These are phyloP conservation scores for Ceratonia siliqua DNA, from an alignment of 306 rosid genomes.

Conservation along the genomic window DNA sequence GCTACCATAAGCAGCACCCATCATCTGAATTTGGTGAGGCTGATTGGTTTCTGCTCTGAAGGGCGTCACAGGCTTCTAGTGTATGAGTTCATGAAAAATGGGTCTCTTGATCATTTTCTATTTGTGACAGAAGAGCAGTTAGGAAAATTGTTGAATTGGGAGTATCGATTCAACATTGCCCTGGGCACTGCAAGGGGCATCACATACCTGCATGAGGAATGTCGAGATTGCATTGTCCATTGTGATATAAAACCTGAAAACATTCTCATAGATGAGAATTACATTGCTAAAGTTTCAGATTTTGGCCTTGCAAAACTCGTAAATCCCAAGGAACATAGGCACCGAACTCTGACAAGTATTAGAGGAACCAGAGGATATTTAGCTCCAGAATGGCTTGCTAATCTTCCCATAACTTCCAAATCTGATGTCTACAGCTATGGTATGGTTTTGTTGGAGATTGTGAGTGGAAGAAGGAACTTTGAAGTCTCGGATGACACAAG, in stretches of 20 bases:
- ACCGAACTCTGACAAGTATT: slow-evolving; percentile 64
- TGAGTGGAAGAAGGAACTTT: slow-evolving; percentile 82
- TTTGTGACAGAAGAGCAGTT: slow-evolving; percentile 49
- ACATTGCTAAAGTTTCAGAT: slow-evolving; percentile 74
- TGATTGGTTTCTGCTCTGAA: slow-evolving; percentile 85
- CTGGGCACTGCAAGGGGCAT: slow-evolving; percentile 82
- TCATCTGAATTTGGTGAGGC: slow-evolving; percentile 78
- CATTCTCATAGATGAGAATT: slow-evolving; percentile 75
- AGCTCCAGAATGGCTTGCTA: slow-evolving; percentile 89
- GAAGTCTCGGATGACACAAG: slow-evolving; percentile 64
- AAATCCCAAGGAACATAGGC: slow-evolving; percentile 61
- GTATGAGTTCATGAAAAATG: slow-evolving; percentile 83
- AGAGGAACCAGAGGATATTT: slow-evolving; percentile 86
- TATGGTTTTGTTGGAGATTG: slow-evolving; percentile 84
- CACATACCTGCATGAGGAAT: slow-evolving; percentile 87
- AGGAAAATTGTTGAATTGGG: slow-evolving; percentile 69
- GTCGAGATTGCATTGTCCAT: slow-evolving; percentile 84
- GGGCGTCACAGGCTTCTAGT: slow-evolving; percentile 78
- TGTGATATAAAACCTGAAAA: slow-evolving; percentile 89
- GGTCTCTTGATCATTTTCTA: slow-evolving; percentile 70
- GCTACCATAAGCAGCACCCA: slow-evolving; percentile 81
- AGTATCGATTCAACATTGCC: slow-evolving; percentile 60
- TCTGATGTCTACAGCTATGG: slow-evolving; percentile 86
- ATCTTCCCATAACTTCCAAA: slow-evolving; percentile 71
- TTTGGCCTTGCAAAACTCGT: slow-evolving; percentile 84